phyloP scores from a whole-genome alignment of 257 asterid species.

The Mentha longifolia region DNA sequence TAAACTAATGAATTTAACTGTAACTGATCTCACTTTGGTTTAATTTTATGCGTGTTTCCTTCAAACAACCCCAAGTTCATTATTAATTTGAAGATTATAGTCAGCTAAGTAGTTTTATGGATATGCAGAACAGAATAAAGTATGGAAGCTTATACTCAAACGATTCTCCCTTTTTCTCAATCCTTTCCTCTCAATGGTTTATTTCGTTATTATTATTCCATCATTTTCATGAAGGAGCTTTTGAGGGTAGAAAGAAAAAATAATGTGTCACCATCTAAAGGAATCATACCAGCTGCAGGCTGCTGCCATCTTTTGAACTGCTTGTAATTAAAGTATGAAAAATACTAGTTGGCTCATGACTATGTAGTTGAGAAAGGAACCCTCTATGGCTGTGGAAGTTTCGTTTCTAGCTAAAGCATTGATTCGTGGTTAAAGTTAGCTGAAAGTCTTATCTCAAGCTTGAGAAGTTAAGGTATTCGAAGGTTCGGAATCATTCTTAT shows the following conservation, averaged over 20 bases:
- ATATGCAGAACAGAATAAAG: not conserved
- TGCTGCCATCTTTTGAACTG: conserved; percentile 26
- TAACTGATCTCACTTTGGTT: not conserved
- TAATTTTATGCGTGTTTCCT: conserved; percentile 23
- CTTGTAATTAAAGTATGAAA: conserved; percentile 6
- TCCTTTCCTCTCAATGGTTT: conserved; percentile 2
- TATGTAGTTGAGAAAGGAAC: conserved; percentile 10
- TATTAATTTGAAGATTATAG: not conserved
- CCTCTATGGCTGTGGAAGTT: conserved; percentile 22
- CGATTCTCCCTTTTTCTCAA: conserved; percentile 22
- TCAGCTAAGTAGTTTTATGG: conserved; percentile 17
- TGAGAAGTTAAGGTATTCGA: not conserved
- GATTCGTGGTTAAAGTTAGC: conserved; percentile 12
- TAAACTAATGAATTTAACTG: conserved; percentile 18
- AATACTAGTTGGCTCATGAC: conserved; percentile 19
- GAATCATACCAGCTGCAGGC: conserved; percentile 18
- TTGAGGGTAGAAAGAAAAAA: not conserved
- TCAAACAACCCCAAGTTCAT: conserved; percentile 7
- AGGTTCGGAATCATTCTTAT: too few relatives aligned
- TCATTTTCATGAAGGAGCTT: conserved; percentile 13
- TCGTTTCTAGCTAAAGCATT: conserved; percentile 15
- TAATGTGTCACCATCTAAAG: conserved; percentile 4
- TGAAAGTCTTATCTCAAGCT: conserved; percentile 15
- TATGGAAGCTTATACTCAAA: conserved; percentile 18
- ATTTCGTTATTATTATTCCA: not conserved